Base-by-base conservation (phyloP, 2,329 filamentous ascomycete genomes). In the Colletotrichum simmondsii region DNA sequence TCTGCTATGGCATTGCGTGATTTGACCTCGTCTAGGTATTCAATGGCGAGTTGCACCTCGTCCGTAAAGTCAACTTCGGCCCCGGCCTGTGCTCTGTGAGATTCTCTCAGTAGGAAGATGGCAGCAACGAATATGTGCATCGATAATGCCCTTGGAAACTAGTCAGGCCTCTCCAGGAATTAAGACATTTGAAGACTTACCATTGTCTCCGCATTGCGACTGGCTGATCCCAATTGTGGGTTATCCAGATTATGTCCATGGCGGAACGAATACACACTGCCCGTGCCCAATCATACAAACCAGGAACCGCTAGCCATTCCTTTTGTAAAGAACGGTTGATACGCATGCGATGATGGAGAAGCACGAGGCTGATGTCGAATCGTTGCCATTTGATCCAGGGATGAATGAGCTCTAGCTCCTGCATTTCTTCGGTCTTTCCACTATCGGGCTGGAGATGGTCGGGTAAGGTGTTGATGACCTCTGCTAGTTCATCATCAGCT, bases 341-440 rank as follows among this genome's bases (percentile, higher is more conserved):
- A 4, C 65, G 65, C 19, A 74, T 61, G 4, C 70, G 64, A 22
- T 74, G 73, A 30, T 73, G 65, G 2, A 73, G 65, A 7, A 74
- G 49, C 4, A 70, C 70, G 3, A 74, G 65, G 24, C 71, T 74
- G 16, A 74, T 73, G 26, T 74, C 70, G 30, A 74, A 74, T 0
- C 72, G 65, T 49, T 73, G 70, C 70, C 70, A 73, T n/a, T 69
- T 73, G 26, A 74, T 60, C 70, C 70, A 74, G 4, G 72, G 72
- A 8, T 71, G 61, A 2, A 8, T 61, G 4, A 53, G 8, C 7
- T 70, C 67, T 1, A 70, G 30, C 11, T 32, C 42, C 7, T 59
- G 61, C 16, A 54, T 70, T 16, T 22, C 24, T n/a, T 59, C 4
- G 11, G 5, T 60, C 52, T 30, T 52, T 1, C 52, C 61, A 11